A percentile compares a stretch with the other conserved stretches of the same genome.
Evolutionary conservation across 768 basidiomycete species (phyloP).

Genomic region (Amanita muscaria): DNA sequence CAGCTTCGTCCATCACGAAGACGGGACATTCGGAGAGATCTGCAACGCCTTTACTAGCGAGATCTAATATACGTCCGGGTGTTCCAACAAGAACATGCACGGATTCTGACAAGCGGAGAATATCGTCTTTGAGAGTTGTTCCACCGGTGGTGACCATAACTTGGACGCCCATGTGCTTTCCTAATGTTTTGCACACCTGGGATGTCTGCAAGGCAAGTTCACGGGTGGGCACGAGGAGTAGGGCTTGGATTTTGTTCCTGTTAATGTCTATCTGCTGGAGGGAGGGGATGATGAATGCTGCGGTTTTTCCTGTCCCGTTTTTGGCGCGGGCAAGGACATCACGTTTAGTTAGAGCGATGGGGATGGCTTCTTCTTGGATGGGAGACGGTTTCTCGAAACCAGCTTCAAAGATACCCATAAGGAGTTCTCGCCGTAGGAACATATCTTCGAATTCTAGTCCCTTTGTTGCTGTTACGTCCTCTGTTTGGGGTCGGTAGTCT

Average conservation of each 20-base stretch:
- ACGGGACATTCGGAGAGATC: slow-evolving; percentile 91
- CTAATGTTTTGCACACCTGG: slow-evolving; percentile 97
- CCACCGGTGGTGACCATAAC: slow-evolving; percentile 99
- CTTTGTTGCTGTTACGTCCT: slow-evolving; percentile 91
- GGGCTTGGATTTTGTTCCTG: slow-evolving; percentile 87
- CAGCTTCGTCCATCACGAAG: slow-evolving; percentile 99
- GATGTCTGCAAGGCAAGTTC: slow-evolving; percentile 96
- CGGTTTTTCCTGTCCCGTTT: slow-evolving; percentile 97
- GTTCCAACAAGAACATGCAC: slow-evolving; percentile 98
- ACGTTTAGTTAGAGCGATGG: slow-evolving; percentile 85
- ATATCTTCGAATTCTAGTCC: slow-evolving; percentile 96
- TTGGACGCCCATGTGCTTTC: slow-evolving; percentile 91
- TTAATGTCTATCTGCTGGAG: slow-evolving; percentile 85
- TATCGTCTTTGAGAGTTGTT: slow-evolving; percentile 96
- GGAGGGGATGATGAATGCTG: slow-evolving; percentile 96
- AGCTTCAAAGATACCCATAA: slow-evolving; percentile 99
- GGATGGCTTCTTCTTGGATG: slow-evolving; percentile 99
- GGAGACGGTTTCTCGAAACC: slow-evolving; percentile 96
- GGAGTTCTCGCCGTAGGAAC: slow-evolving; percentile 83
- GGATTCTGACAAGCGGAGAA: slow-evolving; percentile 78
- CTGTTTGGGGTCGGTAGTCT: slow-evolving; percentile 91
- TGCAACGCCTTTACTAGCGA: slow-evolving; percentile 88
- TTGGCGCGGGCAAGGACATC: slow-evolving; percentile 94
- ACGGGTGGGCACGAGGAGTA: slow-evolving; percentile 96
- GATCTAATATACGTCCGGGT: slow-evolving; percentile 90